phyloP scores from a whole-genome alignment of 345 rosid species.

The Hirschfeldia incana region DNA sequence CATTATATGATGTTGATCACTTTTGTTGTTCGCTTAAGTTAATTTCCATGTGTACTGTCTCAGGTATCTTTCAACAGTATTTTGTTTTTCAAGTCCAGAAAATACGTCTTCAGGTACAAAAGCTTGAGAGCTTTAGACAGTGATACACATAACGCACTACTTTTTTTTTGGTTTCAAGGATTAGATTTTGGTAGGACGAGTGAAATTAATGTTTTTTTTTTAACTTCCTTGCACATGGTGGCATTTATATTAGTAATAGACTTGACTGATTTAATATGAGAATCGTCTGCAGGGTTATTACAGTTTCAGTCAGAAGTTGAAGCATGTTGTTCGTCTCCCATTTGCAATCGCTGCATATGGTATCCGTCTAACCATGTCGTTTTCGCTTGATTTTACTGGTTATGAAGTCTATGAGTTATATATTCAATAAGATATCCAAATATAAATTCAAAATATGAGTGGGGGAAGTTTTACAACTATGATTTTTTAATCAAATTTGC shows the following conservation, averaged over 20 bases:
- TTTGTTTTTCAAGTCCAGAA: conserved; percentile 90
- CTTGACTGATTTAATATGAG: conserved; percentile 7
- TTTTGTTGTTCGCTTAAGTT: neutral
- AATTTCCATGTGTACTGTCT: conserved; percentile 5
- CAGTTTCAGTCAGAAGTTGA: conserved; percentile 96
- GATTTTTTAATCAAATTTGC: neutral
- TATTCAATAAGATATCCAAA: neutral
- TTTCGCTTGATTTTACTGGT: conserved; percentile 1
- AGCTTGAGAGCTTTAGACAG: neutral
- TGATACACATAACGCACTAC: neutral
- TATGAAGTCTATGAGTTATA: neutral
- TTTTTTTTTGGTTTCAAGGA: neutral
- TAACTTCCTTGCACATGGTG: neutral
- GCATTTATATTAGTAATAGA: neutral
- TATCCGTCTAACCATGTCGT: conserved; percentile 23
- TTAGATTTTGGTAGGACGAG: neutral
- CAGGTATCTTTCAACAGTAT: conserved; percentile 88
- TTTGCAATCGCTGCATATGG: conserved; percentile 91
- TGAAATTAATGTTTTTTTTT: neutral
- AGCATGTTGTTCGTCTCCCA: conserved; percentile 89
- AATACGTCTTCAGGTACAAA: conserved; percentile 80
- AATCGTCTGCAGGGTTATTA: conserved; percentile 71
- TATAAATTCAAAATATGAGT: neutral
- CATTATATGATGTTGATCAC: neutral
- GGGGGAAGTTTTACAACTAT: neutral